Conservation (phyloP, 345 rosid species). For the Melaleuca alternifolia region DNA sequence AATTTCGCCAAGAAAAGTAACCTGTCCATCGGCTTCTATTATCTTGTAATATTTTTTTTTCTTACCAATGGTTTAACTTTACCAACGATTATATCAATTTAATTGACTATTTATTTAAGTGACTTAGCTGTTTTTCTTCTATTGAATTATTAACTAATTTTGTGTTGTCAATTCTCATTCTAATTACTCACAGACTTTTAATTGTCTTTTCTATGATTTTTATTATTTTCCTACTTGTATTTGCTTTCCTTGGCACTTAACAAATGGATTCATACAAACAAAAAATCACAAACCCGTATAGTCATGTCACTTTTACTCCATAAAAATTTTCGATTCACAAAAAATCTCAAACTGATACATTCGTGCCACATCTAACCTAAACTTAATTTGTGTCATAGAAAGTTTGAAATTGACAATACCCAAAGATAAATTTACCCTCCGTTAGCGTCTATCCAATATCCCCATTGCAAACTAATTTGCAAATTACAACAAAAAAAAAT, state of each 20-base stretch:
- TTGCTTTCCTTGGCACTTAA: background rate
- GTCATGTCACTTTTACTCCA: background rate
- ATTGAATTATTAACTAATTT: background rate
- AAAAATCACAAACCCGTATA: background rate
- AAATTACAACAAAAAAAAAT: background rate
- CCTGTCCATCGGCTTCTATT: background rate
- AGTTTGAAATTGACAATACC: background rate
- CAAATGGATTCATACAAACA: background rate
- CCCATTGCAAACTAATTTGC: background rate
- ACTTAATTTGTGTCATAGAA: background rate
- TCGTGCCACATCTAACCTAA: background rate
- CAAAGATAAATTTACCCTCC: background rate
- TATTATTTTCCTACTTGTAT: background rate
- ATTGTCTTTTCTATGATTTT: background rate
- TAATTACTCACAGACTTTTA: background rate
- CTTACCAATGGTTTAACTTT: background rate
- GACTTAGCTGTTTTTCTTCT: background rate
- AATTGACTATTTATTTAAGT: background rate
- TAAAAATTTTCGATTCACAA: background rate
- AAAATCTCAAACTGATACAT: background rate
- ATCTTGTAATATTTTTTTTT: background rate
- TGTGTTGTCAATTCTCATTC: background rate
- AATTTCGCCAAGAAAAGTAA: background rate
- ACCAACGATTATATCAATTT: background rate
- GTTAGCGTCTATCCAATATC: background rate